Evolutionary conservation across 2,329 filamentous ascomycete genomes (phyloP).

Genomic region (Sordariomycetes sp.): DNA sequence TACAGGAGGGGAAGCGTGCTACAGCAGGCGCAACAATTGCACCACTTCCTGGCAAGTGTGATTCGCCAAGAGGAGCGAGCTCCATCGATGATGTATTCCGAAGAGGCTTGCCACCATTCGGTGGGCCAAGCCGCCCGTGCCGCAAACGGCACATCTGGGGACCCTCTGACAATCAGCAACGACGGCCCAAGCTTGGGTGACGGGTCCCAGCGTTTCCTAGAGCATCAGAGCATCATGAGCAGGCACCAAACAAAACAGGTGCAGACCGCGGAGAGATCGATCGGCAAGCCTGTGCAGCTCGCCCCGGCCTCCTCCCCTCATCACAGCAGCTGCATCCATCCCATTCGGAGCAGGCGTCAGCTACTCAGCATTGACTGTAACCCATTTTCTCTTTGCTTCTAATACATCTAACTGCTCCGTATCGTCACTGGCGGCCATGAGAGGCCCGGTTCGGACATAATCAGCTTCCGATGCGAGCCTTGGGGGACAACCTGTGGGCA

Average conservation of each 20-base stretch:
- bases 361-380: background rate
- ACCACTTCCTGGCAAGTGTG: background rate
- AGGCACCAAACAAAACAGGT: background rate
- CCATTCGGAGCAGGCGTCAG: background rate
- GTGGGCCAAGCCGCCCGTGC: background rate
- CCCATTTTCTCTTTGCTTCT: background rate
- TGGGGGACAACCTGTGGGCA: background rate
- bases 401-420: background rate
- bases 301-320: background rate
- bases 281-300: background rate
- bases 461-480: background rate
- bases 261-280: background rate
- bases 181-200: background rate
- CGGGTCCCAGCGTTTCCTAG: background rate
- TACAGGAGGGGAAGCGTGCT: background rate
- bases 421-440: no score
- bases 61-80: background rate
- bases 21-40: background rate
- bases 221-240: background rate
- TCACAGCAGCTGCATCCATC: background rate
- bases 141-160: background rate
- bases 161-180: background rate
- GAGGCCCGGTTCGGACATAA: background rate
- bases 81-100: background rate
- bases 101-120: background rate